These are phyloP conservation scores for Phytophthora sansomeana DNA, from an alignment of 352 stramenopile genomes.

Conservation along the genomic window DNA sequence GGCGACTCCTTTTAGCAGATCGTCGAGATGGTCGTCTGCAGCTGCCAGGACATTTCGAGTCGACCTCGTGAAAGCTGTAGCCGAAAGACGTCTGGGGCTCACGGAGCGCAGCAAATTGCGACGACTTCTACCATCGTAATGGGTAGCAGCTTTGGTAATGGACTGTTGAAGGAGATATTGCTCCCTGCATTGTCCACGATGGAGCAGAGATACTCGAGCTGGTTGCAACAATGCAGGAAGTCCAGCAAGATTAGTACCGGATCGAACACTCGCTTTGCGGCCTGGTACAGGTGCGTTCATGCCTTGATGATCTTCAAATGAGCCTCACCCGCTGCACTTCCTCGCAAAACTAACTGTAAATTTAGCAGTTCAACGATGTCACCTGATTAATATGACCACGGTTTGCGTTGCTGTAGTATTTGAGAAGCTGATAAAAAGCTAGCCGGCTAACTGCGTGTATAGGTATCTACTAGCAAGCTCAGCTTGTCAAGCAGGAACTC, in stretches of 20 bases:
- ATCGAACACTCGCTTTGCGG: slow-evolving; percentile 2
- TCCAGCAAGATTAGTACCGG: neutral
- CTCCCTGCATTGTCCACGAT: slow-evolving; percentile 26
- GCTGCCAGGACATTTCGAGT: slow-evolving; percentile 31
- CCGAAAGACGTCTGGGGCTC: slow-evolving; percentile 6
- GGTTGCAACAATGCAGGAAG: slow-evolving; percentile 11
- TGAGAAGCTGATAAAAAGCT: slow-evolving; percentile 39
- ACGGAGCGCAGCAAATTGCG: neutral
- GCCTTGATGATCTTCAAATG: too few species aligned
- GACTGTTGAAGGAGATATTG: slow-evolving; percentile 14
- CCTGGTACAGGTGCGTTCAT: slow-evolving; percentile 3
- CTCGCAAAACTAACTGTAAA: slow-evolving; percentile 12
- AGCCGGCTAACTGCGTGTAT: slow-evolving; percentile 35
- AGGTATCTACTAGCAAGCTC: slow-evolving; percentile 38
- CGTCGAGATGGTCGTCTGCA: slow-evolving; percentile 33
- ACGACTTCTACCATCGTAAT: neutral
- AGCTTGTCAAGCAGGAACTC: slow-evolving; percentile 28
- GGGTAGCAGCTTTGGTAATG: slow-evolving; percentile 7
- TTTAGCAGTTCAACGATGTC: too few species aligned
- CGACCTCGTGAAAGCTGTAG: slow-evolving; percentile 29
- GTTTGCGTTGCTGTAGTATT: slow-evolving; percentile 34
- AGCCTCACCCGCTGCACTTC: too few species aligned
- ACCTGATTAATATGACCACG: slow-evolving; percentile 15
- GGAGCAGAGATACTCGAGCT: slow-evolving; percentile 21
- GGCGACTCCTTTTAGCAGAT: slow-evolving; percentile 25